These are phyloP conservation scores for Chaetothyriales sp. DNA, from an alignment of 2,329 filamentous ascomycete species.

Conservation along the genomic window DNA sequence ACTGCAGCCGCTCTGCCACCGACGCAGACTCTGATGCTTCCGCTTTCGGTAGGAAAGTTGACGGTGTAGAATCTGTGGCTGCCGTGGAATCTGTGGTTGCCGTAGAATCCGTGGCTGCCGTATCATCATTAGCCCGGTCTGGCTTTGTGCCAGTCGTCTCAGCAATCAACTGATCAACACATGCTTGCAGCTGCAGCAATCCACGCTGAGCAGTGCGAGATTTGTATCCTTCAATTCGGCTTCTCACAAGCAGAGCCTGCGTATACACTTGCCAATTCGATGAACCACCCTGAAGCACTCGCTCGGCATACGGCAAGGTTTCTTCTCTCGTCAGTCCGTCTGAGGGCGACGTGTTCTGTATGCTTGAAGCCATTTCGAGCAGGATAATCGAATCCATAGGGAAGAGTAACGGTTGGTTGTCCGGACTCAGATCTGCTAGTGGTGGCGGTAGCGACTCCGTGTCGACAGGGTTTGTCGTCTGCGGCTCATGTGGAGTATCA, in stretches of 20 bases:
- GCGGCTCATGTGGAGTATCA: constrained; percentile 26
- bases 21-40: constrained; percentile 66
- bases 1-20: constrained; percentile 60
- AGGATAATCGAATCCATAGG: constrained; percentile 84
- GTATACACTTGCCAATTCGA: constrained; percentile 99
- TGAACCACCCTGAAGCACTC: constrained; percentile 74
- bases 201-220: constrained; percentile 80
- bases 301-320: constrained; percentile 75
- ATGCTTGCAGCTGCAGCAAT: constrained; percentile 80
- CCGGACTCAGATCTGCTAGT: constrained; percentile 55
- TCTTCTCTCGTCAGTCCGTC: constrained; percentile 87
- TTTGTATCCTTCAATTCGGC: constrained; percentile 74
- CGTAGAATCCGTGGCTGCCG: neutral
- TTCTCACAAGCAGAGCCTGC: constrained; percentile 77
- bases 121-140: constrained; percentile 22
- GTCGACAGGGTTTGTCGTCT: constrained; percentile 25
- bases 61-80: constrained; percentile 29
- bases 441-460: constrained; percentile 43
- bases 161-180: constrained; percentile 88
- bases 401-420: constrained; percentile 66
- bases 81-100: constrained; percentile 9
- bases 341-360: constrained; percentile 75
- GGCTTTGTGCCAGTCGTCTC: constrained; percentile 49
- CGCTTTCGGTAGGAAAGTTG: constrained; percentile 67
- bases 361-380: constrained; percentile 63